Evolutionary conservation across 371 early-diverging fungal species (phyloP).

Genomic region (Rhizoclosmatium hyalinum): DNA sequence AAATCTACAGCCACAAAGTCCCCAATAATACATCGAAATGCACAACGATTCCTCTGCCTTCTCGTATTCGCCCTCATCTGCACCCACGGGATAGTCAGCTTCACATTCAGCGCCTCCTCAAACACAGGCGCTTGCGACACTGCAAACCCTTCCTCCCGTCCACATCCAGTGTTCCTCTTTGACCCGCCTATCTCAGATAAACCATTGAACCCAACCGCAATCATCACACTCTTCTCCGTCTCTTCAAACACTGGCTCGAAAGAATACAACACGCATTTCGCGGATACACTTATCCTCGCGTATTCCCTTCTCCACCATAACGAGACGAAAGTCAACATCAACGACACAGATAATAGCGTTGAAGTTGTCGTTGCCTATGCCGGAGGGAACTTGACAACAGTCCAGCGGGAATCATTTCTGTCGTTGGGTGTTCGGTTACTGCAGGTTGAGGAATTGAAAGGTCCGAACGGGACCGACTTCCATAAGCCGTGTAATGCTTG

Average conservation of each 20-base stretch:
- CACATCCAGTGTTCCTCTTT: not conserved
- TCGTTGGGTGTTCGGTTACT: constrained; percentile 1
- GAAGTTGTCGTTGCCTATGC: constrained; percentile 13
- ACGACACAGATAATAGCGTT: not conserved
- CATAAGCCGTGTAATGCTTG: too few species aligned
- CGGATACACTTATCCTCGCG: constrained; percentile 1
- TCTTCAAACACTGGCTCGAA: not conserved
- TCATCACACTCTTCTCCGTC: constrained; percentile 3
- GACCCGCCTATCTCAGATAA: not conserved
- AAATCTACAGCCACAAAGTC: too few species aligned
- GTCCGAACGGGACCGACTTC: too few species aligned
- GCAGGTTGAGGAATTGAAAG: not conserved
- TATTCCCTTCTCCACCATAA: not conserved
- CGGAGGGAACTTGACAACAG: not conserved
- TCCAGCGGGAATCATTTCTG: not conserved
- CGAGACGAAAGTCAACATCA: not conserved
- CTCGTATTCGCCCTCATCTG: not conserved
- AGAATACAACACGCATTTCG: not conserved
- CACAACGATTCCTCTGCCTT: too few species aligned
- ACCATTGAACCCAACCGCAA: constrained; percentile 7
- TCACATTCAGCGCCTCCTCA: not conserved
- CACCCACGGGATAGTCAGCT: not conserved
- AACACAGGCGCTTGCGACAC: not conserved
- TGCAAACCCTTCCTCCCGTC: not conserved
- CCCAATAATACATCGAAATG: too few species aligned